Percentiles rank a stretch among this genome's conserved stretches.
phyloP scores from a whole-genome alignment of 441 rosid genomes.

The Arabidopsis lyrata region DNA sequence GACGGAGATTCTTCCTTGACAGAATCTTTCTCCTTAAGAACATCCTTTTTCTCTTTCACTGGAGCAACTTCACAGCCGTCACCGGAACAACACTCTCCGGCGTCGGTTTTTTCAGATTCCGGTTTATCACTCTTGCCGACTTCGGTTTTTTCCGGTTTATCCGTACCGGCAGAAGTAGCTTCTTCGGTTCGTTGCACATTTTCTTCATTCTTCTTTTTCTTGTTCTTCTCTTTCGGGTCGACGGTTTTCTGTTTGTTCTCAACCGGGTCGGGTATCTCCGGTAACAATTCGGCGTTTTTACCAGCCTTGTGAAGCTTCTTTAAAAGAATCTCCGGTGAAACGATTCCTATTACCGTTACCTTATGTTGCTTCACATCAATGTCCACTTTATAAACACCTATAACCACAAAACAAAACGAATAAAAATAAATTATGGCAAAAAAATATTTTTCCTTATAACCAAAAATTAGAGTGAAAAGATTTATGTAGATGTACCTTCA shows the following conservation, averaged over 20 bases:
- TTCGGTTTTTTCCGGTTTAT: constrained; percentile 38
- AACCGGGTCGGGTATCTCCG: constrained; percentile 51
- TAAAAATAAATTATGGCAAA: too few species aligned
- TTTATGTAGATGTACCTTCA: constrained; percentile 58
- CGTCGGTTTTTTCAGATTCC: background rate
- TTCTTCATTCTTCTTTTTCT: constrained; percentile 49
- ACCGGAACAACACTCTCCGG: constrained; percentile 38
- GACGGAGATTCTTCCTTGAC: background rate
- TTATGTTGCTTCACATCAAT: constrained; percentile 72
- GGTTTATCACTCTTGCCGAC: background rate
- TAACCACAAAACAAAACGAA: background rate
- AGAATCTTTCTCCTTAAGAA: background rate
- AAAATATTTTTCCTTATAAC: too few species aligned
- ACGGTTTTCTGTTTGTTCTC: constrained; percentile 48
- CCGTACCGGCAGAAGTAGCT: constrained; percentile 22
- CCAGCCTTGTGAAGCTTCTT: constrained; percentile 66
- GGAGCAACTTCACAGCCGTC: constrained; percentile 21
- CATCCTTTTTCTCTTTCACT: constrained; percentile 7
- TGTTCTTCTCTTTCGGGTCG: constrained; percentile 42
- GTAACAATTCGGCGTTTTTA: constrained; percentile 75
- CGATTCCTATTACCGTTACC: constrained; percentile 65
- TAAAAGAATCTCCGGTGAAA: constrained; percentile 60
- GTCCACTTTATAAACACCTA: constrained; percentile 66
- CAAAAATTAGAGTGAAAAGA: background rate
- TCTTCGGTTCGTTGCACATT: constrained; percentile 45